phyloP scores from a whole-genome alignment of 805 yeast genomes.

The Vanderwaltozyma yarrowii region DNA sequence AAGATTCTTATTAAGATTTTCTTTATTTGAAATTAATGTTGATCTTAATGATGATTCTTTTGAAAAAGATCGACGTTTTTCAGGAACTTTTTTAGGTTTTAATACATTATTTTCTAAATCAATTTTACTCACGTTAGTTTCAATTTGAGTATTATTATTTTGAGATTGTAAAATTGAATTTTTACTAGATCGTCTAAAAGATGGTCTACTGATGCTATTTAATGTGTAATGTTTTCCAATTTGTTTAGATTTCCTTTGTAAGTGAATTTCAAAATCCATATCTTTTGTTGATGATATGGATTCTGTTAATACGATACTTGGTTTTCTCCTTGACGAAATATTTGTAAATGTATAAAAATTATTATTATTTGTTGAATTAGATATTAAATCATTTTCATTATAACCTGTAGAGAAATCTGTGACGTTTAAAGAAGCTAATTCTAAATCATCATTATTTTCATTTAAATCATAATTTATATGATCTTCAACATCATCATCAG shows the following conservation, averaged over 20 bases:
- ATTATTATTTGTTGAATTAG: constrained; percentile 7
- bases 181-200: background rate
- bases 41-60: constrained; percentile 24
- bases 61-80: constrained; percentile 31
- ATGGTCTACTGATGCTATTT: background rate
- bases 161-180: background rate
- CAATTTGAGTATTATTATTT: background rate
- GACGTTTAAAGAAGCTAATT: too few relatives aligned
- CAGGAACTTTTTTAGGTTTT: constrained; percentile 3
- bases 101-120: constrained; percentile 1
- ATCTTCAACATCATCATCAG: constrained; percentile 18
- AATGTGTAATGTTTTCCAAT: background rate
- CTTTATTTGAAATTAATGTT: constrained; percentile 28
- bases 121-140: constrained; percentile 5
- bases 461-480: constrained; percentile 9
- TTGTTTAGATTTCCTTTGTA: background rate
- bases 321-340: constrained; percentile 12
- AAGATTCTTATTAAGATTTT: constrained; percentile 18
- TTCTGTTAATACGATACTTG: constrained; percentile 1
- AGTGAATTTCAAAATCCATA: background rate
- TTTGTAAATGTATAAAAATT: constrained; percentile 12
- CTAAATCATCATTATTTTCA: constrained; percentile 5
- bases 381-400: constrained; percentile 1
- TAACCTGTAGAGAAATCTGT: too few relatives aligned
- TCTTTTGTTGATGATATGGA: background rate